phyloP scores from a whole-genome alignment of 495 filamentous ascomycete genomes.

The Chaetomidium leptoderma region DNA sequence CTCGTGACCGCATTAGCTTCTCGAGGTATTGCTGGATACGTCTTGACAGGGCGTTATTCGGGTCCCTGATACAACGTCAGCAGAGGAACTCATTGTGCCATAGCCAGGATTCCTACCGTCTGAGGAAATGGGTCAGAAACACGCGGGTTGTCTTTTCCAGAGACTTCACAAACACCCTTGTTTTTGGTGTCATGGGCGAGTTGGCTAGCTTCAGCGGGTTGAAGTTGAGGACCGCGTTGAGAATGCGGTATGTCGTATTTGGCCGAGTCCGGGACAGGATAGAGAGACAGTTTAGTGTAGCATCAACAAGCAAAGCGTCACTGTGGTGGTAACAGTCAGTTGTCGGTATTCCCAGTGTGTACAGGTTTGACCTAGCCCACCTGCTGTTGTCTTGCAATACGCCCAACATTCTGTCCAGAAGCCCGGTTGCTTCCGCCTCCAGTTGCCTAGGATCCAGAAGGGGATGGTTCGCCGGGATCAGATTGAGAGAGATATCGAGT shows the following conservation, averaged over 20 bases:
- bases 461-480: constrained; percentile 78
- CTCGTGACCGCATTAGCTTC: constrained; percentile 64
- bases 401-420: constrained; percentile 84
- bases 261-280: constrained; percentile 75
- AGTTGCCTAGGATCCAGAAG: constrained; percentile 71
- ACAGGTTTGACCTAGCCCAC: constrained; percentile 43
- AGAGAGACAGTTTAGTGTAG: constrained; percentile 82
- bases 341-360: neutral
- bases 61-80: constrained; percentile 53
- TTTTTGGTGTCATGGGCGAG: constrained; percentile 69
- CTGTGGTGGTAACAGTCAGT: constrained; percentile 41
- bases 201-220: constrained; percentile 78
- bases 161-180: constrained; percentile 77
- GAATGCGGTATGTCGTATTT: constrained; percentile 74
- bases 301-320: constrained; percentile 85
- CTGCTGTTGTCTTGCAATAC: constrained; percentile 80
- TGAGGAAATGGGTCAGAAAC: constrained; percentile 72
- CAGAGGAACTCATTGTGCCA: neutral
- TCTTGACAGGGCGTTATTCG: constrained; percentile 57
- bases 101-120: constrained; percentile 51
- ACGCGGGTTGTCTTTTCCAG: constrained; percentile 89
- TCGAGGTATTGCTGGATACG: constrained; percentile 82
- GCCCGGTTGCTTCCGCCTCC: constrained; percentile 84
- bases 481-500: constrained; percentile 79
- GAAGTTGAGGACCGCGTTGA: constrained; percentile 81